Conservation (phyloP, 2,329 filamentous ascomycete species). For the Alternaria solani region DNA sequence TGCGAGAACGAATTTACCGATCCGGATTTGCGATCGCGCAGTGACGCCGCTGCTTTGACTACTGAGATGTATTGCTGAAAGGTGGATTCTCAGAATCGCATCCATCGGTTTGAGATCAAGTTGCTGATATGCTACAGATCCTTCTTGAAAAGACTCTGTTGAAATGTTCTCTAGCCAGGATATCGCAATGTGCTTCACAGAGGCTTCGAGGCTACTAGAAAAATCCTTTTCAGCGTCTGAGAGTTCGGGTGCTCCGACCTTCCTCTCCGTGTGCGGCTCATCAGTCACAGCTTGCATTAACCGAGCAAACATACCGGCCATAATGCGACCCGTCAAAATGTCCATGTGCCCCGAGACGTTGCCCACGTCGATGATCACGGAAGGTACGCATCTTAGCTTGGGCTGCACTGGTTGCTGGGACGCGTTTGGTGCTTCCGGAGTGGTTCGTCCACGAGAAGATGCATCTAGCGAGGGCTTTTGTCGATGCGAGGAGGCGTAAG, state of each 20-base stretch:
- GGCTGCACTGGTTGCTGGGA: slow-evolving; percentile 12
- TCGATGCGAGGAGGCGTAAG: slow-evolving; percentile 50
- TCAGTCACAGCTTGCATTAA: slow-evolving; percentile 31
- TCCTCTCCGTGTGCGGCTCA: slow-evolving; percentile 8
- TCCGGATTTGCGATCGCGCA: slow-evolving; percentile 34
- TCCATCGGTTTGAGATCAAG: slow-evolving; percentile 39
- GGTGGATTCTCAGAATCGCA: slow-evolving; percentile 38
- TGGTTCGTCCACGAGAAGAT: slow-evolving; percentile 27
- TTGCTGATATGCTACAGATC: slow-evolving; percentile 1
- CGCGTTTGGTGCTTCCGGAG: slow-evolving; percentile 10
- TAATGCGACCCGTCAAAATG: slow-evolving; percentile 45
- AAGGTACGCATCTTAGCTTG: slow-evolving; percentile 23
- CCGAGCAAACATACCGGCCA: slow-evolving; percentile 42
- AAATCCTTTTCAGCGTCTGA: not conserved
- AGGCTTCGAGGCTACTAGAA: slow-evolving; percentile 29
- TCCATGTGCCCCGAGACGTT: slow-evolving; percentile 47
- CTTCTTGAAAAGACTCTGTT: slow-evolving; percentile 32
- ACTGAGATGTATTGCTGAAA: slow-evolving; percentile 35
- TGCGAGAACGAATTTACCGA: slow-evolving; percentile 57
- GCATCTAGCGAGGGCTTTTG: slow-evolving; percentile 35
- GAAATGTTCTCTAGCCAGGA: slow-evolving; percentile 44
- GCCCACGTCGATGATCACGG: slow-evolving; percentile 45
- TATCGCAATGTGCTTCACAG: slow-evolving; percentile 38
- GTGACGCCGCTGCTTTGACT: slow-evolving; percentile 27
- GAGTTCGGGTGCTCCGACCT: not conserved